Base-by-base conservation (phyloP, 495 filamentous ascomycete species). In the Apodospora peruviana region DNA sequence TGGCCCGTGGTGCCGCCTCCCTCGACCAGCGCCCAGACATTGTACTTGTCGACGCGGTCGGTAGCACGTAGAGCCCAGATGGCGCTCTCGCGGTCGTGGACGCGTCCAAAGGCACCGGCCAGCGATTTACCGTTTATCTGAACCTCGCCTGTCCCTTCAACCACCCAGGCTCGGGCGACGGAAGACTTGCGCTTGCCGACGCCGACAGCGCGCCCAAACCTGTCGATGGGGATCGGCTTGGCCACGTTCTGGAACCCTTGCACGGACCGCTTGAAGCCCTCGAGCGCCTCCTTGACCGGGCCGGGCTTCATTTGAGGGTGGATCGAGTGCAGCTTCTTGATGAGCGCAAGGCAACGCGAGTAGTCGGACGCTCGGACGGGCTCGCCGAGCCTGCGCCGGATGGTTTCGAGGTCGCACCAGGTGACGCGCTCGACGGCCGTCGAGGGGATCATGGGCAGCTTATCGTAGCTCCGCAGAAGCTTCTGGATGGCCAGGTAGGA, bases 41-140 rank as follows among this genome's bases (percentile, higher is more conserved):
- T 99, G 71, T 99, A 99, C 68, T 94, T 96, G 68, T 95, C 90
- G 48, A 95, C 63, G 45, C 93, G 75, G n/a, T 82, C 71, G 25
- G 90, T 91, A 40, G 80, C 78, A 52, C 89, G 85, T 57, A 97
- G 65, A 4, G 94, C 81, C 91, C 91, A 97, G 8, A 95, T 70
- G 0, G 87, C 93, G 58, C 89, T 96, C 71, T 97, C 94, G 20
- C 93, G 82, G 63, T 99, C 93, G 67, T 97, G 91, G 37, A 97
- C 68, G 21, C 93, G 79, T 23, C 83, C 84, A 65, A 99, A 99
- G 22, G 78, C 80, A 18, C 88, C 79, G 19, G 78, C 74, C 40
- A 99, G 67, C 11, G 74, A 80, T 71, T 88, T 91, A 19, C 90
- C 90, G 68, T 99, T 99, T 53, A 99, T 72, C 51, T 90, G 59